Conservation (phyloP, 148 eudicot species). For the Pharnaceum exiguum region DNA sequence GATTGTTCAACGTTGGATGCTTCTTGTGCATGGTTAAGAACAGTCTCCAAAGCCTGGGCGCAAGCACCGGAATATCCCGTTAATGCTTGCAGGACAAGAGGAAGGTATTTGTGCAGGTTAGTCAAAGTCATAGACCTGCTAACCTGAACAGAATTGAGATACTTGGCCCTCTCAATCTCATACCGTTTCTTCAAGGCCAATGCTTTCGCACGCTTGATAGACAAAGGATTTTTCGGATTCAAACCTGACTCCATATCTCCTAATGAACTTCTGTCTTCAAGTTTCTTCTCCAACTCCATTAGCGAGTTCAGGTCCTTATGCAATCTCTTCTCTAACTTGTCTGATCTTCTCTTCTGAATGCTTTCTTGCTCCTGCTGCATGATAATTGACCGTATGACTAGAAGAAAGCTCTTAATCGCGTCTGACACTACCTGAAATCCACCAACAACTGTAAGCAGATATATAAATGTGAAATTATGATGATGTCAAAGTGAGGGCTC, state of each 20-base stretch:
- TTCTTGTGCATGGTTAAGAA: slow-evolving; percentile 26
- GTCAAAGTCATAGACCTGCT: slow-evolving; percentile 54
- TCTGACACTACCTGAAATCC: slow-evolving; percentile 52
- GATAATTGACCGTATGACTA: slow-evolving; percentile 46
- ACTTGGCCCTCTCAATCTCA: slow-evolving; percentile 54
- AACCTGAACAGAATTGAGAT: slow-evolving; percentile 31
- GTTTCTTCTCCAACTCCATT: slow-evolving; percentile 58
- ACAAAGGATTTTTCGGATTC: slow-evolving; percentile 51
- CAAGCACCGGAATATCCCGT: slow-evolving; percentile 48
- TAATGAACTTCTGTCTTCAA: slow-evolving; percentile 20
- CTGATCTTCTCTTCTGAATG: slow-evolving; percentile 44
- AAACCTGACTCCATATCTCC: slow-evolving; percentile 32
- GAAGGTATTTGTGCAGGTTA: slow-evolving; percentile 54
- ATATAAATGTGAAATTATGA: not conserved
- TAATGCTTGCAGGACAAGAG: slow-evolving; percentile 53
- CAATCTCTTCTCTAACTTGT: slow-evolving; percentile 51
- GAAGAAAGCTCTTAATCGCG: slow-evolving; percentile 57
- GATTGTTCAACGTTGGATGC: slow-evolving; percentile 13
- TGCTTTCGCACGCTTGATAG: slow-evolving; percentile 41
- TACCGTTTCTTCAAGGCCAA: slow-evolving; percentile 39
- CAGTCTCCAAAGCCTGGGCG: slow-evolving; percentile 37
- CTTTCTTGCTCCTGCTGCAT: slow-evolving; percentile 63
- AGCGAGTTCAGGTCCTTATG: slow-evolving; percentile 43
- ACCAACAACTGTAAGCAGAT: not conserved
- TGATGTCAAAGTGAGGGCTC: not conserved